Percentiles rank a stretch among this genome's conserved stretches.
Conservation (phyloP, 306 rosid genomes). For the Dalbergia oliveri region DNA sequence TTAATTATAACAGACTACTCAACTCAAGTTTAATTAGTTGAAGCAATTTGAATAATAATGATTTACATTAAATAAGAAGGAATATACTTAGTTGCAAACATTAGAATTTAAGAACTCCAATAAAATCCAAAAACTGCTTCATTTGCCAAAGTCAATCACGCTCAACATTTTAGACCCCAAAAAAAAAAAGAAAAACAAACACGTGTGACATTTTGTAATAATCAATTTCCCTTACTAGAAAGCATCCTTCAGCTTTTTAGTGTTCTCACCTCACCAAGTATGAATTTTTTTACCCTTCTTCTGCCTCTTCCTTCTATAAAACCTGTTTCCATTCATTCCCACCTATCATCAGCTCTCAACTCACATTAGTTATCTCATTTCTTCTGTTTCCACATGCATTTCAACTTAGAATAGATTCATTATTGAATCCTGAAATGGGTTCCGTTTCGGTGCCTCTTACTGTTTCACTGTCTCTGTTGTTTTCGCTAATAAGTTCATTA, state of each 20-base stretch:
- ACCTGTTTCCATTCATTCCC: not conserved
- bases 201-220: not conserved
- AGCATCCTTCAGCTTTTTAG: not conserved
- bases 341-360: not conserved
- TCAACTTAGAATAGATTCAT: not conserved
- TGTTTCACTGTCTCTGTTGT: conserved; percentile 36
- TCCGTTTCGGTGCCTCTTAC: conserved; percentile 19
- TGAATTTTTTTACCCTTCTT: conserved; percentile 25
- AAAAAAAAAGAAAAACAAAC: too few species aligned
- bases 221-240: not conserved
- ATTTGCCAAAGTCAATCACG: too few species aligned
- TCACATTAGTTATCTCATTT: not conserved
- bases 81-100: too few species aligned
- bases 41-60: too few species aligned
- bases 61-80: too few species aligned
- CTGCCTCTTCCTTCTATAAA: not conserved
- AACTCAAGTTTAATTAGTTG: too few species aligned
- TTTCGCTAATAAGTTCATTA: conserved; percentile 36
- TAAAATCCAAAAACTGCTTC: too few species aligned
- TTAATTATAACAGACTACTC: too few species aligned
- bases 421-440: conserved; percentile 49
- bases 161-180: too few species aligned
- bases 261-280: not conserved
- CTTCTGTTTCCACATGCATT: not conserved
- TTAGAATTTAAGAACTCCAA: too few species aligned